Evolutionary conservation across 306 rosid genomes (phyloP).

Genomic region (Potentilla sterilis): DNA sequence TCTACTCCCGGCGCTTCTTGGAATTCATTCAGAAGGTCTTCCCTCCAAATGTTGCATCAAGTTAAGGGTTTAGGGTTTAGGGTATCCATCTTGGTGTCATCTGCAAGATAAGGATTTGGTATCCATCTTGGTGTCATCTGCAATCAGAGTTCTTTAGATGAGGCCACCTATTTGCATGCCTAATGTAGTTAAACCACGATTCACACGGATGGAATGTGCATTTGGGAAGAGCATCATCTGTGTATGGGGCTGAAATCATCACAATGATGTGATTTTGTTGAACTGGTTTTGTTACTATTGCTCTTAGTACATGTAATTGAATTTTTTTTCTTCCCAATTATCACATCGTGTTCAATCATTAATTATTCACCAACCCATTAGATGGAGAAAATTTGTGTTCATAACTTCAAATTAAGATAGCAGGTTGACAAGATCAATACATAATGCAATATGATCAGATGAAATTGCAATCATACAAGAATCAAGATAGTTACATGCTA

Average conservation of each 20-base stretch:
- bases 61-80: slow-evolving; percentile 37
- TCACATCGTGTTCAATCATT: not conserved
- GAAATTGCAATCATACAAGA: not conserved
- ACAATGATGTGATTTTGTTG: not conserved
- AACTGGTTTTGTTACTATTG: not conserved
- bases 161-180: slow-evolving; percentile 28
- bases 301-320: not conserved
- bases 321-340: not conserved
- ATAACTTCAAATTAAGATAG: not conserved
- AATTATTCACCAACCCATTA: not conserved
- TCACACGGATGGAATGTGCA: not conserved
- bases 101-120: no score
- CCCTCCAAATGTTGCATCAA: slow-evolving; percentile 53
- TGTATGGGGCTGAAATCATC: not conserved
- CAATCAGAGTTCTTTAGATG: not conserved
- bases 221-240: not conserved
- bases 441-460: not conserved
- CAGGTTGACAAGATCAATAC: not conserved
- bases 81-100: slow-evolving; percentile 6
- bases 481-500: not conserved
- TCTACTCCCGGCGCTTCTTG: slow-evolving; percentile 91
- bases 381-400: not conserved
- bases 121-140: not conserved
- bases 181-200: not conserved
- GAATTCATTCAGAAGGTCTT: slow-evolving; percentile 78